A percentile compares a stretch with the other conserved stretches of the same genome.
phyloP scores from a whole-genome alignment of 805 yeast species.

The Aciculoconidium aculeatum region DNA sequence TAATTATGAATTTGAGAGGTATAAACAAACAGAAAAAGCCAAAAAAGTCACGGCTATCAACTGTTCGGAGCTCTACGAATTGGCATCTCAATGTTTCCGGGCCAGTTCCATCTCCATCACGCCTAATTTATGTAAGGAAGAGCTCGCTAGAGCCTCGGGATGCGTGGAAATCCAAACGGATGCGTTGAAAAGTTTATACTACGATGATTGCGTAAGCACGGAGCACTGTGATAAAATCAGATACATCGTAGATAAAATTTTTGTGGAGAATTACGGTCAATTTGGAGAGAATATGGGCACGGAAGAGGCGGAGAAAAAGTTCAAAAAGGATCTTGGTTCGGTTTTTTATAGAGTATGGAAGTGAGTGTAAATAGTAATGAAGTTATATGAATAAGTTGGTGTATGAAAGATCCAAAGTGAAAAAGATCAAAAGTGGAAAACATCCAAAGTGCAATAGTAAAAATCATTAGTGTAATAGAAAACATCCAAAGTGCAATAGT shows the following conservation, averaged over 20 bases:
- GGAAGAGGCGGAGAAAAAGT: slow-evolving; percentile 21
- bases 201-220: slow-evolving; percentile 29
- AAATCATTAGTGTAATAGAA: too few species aligned
- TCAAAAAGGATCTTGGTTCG: slow-evolving; percentile 24
- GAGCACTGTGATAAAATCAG: slow-evolving; percentile 34
- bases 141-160: slow-evolving; percentile 18
- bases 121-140: slow-evolving; percentile 24
- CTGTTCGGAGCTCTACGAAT: slow-evolving; percentile 36
- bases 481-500: too few species aligned
- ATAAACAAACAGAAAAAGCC: slow-evolving; percentile 22
- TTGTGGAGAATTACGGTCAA: slow-evolving; percentile 32
- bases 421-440: too few species aligned
- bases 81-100: slow-evolving; percentile 31
- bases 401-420: too few species aligned
- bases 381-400: too few species aligned
- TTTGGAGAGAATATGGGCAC: slow-evolving; percentile 23
- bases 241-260: slow-evolving; percentile 29
- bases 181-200: slow-evolving; percentile 29
- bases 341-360: slow-evolving; percentile 30
- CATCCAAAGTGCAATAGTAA: too few species aligned
- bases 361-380: slow-evolving; percentile 6
- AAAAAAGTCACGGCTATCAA: slow-evolving; percentile 26
- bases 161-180: slow-evolving; percentile 31
- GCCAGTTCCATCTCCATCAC: slow-evolving; percentile 24
- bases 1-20: slow-evolving; percentile 23